Evolutionary conservation across 257 asterid genomes (phyloP), one percentile per base, ranked within the genome.

Genomic region (Gentiana macrophylla): DNA sequence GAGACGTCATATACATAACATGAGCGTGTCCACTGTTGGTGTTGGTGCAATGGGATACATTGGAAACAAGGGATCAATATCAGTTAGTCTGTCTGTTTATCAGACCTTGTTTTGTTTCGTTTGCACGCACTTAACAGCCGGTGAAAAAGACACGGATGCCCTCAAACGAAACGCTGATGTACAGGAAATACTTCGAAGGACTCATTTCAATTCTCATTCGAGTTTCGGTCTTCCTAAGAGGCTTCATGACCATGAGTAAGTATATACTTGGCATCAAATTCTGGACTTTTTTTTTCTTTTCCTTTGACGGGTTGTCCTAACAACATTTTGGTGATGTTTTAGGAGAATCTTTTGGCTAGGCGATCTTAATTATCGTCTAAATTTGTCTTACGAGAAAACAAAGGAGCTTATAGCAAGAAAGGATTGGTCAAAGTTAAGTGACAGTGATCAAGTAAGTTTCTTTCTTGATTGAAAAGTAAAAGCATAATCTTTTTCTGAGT

Each of bases 331-430:
- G 43, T 64, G 38, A 54, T 62, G 52, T 44, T 75, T 67, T 83
- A 92, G 99, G 94, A 84, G 89, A 77, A 74, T 88, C 57, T 81
- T 92, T 66, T 92, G 99, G 95, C 70, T 92, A 10, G 99, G 99
- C 34, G 99, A 92, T 75, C 84, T 92, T 47, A 92, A 92, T 62
- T 88, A 88, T 62, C 94, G 99, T 54, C 74, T 92, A 61, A 88
- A 80, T 71, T 65, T 92, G 73, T 61, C 99, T 9, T 85, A 88
- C 73, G 87, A 80, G 59, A 75, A 55, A 60, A 81, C 99, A 10
- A 77, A 70, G 74, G 82, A 79, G 70, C 80, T 88, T 37, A 80
- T 92, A 49, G 79, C 82, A 35, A 77, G 64, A 55, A 74, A 67
- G 66, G 82, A 83, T 58, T 92, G 99, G 99, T 61, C 85, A 62